phyloP scores from a whole-genome alignment of 2,329 filamentous ascomycete genomes.

The Albophoma yamanashiensis region DNA sequence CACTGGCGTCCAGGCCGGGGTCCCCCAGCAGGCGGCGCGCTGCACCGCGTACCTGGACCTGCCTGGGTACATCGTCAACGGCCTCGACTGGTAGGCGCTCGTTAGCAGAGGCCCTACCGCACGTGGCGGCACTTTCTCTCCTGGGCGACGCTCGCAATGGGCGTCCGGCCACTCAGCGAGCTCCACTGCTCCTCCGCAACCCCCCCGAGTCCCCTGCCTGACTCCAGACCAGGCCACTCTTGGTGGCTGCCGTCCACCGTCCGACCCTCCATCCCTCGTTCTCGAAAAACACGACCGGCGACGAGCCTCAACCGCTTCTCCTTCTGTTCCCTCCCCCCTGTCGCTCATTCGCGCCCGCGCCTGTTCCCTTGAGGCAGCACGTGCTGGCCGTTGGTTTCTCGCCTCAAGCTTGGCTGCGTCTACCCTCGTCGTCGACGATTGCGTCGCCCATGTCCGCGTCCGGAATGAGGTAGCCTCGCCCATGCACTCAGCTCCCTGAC shows the following conservation, averaged over 20 bases:
- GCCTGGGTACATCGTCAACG: not conserved
- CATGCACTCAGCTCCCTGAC: slow-evolving; percentile 48
- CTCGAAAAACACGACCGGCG: slow-evolving; percentile 2
- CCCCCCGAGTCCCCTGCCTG: slow-evolving; percentile 1
- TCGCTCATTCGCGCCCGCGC: not conserved
- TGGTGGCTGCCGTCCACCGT: slow-evolving; percentile 1
- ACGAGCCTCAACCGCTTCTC: not conserved
- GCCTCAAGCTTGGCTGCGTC: not conserved
- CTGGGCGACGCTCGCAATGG: not conserved
- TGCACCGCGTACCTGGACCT: not conserved
- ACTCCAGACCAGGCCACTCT: not conserved
- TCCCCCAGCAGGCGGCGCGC: not conserved
- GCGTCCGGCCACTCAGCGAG: slow-evolving; percentile 5
- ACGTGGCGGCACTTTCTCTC: not conserved
- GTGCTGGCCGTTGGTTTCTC: not conserved
- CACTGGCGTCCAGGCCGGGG: not conserved
- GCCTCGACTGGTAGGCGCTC: not conserved
- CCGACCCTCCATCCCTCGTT: not conserved
- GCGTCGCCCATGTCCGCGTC: slow-evolving; percentile 2
- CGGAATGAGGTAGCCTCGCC: slow-evolving; percentile 50
- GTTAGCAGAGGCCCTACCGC: not conserved
- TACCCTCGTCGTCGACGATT: slow-evolving; percentile 2
- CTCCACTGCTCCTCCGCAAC: slow-evolving; percentile 4
- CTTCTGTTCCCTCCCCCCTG: not conserved
- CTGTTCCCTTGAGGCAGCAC: not conserved